phyloP scores from a whole-genome alignment of 805 yeast genomes.

The Peterozyma xylosa region DNA sequence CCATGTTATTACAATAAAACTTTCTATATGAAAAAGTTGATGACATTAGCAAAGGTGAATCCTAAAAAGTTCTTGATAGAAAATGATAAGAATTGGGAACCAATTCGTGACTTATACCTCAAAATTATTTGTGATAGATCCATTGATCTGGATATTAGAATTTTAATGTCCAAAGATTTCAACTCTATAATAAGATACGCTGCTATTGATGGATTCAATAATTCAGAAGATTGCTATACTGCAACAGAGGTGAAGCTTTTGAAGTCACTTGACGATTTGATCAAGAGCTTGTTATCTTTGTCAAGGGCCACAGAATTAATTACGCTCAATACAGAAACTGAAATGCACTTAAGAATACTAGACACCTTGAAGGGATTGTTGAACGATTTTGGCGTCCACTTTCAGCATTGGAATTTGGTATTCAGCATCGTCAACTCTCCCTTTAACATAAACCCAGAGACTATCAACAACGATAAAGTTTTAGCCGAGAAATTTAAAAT shows the following conservation, averaged over 20 bases:
- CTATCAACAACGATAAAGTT: slow-evolving; percentile 19
- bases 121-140: slow-evolving; percentile 35
- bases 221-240: neutral
- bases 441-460: slow-evolving; percentile 32
- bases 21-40: slow-evolving; percentile 46
- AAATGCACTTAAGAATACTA: slow-evolving; percentile 54
- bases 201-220: slow-evolving; percentile 32
- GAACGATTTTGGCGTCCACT: slow-evolving; percentile 64
- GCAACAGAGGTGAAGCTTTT: slow-evolving; percentile 40
- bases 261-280: slow-evolving; percentile 36
- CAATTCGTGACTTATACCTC: slow-evolving; percentile 37
- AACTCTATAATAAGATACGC: slow-evolving; percentile 38
- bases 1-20: slow-evolving; percentile 49
- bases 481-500: slow-evolving; percentile 40
- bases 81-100: slow-evolving; percentile 38
- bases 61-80: slow-evolving; percentile 39
- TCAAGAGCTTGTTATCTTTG: slow-evolving; percentile 30
- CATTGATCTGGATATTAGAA: slow-evolving; percentile 35
- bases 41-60: slow-evolving; percentile 44
- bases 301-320: slow-evolving; percentile 32
- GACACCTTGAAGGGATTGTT: slow-evolving; percentile 64
- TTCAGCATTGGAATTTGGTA: slow-evolving; percentile 64
- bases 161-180: slow-evolving; percentile 42
- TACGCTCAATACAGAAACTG: slow-evolving; percentile 54
- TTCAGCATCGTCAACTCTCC: slow-evolving; percentile 57